Evolutionary conservation across 768 basidiomycete species (phyloP), one percentile per base, ranked within the genome.

Genomic region (Leucogyrophana mollusca): DNA sequence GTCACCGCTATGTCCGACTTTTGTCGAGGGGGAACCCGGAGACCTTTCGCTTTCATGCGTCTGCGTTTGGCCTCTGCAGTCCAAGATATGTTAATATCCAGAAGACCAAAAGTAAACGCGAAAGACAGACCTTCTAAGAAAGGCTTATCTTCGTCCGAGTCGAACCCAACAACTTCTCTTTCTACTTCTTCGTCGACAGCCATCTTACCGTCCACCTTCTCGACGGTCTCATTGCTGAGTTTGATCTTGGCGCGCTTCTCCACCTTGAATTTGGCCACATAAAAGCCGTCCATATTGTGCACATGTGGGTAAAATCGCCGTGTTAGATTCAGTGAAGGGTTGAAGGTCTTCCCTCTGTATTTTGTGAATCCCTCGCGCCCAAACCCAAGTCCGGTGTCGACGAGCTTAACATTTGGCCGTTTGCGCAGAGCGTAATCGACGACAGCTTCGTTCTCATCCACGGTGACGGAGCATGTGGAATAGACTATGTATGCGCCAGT

Each of bases 201-300:
- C 46, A 52, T 36, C 27, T 70, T 60, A 11, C 55, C 62, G 35
- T 65, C 53, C 32, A 34, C 47, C 24, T 57, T 60, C 21, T 45
- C 47, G 2, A 14, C 47, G n/a, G 40, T 61, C 40, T 58, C 67
- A 11, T 67, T 58, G 32, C 56, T 65, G 4, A 43, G 52, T 45
- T 58, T 59, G 27, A 47, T 58, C 70, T 88, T 94, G 39, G 70
- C 61, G 49, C 85, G 77, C 67, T 82, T 90, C 62, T 83, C 87
- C n/a, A 98, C 85, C 68, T 90, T 94, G 78, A 99, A 91, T 68
- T 98, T 98, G 49, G 95, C 95, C 45, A 98, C 94, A 66, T 79
- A 99, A 78, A 99, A 99, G 4, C 96, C 96, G 64, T 99, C 96
- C 94, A 98, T 96, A 69, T 99, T 99, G 71, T 97, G 94, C 57